phyloP scores from a whole-genome alignment of 768 basidiomycete species.

The Pholiota microspora region DNA sequence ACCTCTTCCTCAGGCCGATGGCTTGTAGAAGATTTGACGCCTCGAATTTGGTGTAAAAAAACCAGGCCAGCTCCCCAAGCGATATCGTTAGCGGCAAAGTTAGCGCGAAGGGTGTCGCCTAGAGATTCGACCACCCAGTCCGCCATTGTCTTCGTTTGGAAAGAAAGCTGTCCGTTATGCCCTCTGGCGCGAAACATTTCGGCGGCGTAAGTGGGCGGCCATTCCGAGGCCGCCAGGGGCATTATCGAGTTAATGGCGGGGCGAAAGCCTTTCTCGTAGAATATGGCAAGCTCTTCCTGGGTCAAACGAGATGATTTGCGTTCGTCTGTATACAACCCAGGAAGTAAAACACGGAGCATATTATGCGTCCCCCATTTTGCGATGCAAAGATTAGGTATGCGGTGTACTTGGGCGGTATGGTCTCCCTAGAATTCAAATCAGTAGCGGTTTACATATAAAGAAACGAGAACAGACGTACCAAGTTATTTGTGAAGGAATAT shows the following conservation, averaged over 20 bases:
- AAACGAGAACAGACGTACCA: background rate
- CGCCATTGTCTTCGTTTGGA: constrained; percentile 16
- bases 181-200: constrained; percentile 22
- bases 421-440: background rate
- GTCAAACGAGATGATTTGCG: background rate
- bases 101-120: constrained; percentile 7
- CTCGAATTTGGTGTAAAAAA: constrained; percentile 23
- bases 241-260: constrained; percentile 16
- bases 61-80: constrained; percentile 17
- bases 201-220: constrained; percentile 17
- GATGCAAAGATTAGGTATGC: constrained; percentile 23
- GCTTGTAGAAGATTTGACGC: constrained; percentile 16
- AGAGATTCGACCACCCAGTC: constrained; percentile 2
- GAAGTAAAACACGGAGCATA: constrained; percentile 23
- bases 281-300: constrained; percentile 8
- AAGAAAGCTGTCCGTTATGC: constrained; percentile 10
- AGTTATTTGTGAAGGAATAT: constrained; percentile 4
- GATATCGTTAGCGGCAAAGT: background rate
- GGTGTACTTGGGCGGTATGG: constrained; percentile 7
- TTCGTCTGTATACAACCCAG: constrained; percentile 10
- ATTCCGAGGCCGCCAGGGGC: constrained; percentile 12
- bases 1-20: background rate
- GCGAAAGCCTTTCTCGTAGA: constrained; percentile 20
- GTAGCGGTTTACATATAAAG: background rate
- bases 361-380: constrained; percentile 15